phyloP scores from a whole-genome alignment of 345 rosid genomes.

The Eucalyptus erythrocorys region DNA sequence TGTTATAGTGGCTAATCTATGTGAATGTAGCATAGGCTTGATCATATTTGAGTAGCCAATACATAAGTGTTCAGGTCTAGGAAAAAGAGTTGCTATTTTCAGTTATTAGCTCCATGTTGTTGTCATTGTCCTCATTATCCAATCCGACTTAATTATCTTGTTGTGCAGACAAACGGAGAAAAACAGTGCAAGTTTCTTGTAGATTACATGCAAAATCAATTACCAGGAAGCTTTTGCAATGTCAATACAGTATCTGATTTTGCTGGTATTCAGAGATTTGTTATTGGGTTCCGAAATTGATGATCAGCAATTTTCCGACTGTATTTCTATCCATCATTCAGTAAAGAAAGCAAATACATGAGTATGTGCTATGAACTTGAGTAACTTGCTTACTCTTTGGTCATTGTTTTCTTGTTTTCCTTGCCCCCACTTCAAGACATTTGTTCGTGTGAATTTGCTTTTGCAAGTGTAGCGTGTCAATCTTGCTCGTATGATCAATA shows the following conservation, averaged over 20 bases:
- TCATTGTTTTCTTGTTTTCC: not conserved
- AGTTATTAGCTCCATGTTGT: not conserved
- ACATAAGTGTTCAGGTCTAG: not conserved
- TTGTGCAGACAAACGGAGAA: slow-evolving; percentile 69
- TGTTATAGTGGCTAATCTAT: not conserved
- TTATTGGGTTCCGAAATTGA: slow-evolving; percentile 40
- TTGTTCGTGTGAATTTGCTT: not conserved
- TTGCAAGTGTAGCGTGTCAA: not conserved
- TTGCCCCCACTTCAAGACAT: not conserved
- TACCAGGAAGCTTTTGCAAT: slow-evolving; percentile 31
- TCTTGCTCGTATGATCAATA: not conserved
- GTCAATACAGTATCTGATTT: slow-evolving; percentile 48
- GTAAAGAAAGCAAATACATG: not conserved
- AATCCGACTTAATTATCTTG: not conserved
- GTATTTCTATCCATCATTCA: not conserved
- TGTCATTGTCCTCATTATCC: not conserved
- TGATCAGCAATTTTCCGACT: not conserved
- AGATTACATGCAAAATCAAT: slow-evolving; percentile 31
- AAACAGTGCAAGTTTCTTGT: slow-evolving; percentile 61
- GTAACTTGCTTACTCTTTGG: not conserved
- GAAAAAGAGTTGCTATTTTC: not conserved
- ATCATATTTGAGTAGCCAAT: not conserved
- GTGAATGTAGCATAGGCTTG: not conserved
- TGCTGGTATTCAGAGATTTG: slow-evolving; percentile 54
- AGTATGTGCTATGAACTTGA: not conserved